Base-by-base conservation (phyloP, 2,329 filamentous ascomycete species). In the Apiospora pterosperma region DNA sequence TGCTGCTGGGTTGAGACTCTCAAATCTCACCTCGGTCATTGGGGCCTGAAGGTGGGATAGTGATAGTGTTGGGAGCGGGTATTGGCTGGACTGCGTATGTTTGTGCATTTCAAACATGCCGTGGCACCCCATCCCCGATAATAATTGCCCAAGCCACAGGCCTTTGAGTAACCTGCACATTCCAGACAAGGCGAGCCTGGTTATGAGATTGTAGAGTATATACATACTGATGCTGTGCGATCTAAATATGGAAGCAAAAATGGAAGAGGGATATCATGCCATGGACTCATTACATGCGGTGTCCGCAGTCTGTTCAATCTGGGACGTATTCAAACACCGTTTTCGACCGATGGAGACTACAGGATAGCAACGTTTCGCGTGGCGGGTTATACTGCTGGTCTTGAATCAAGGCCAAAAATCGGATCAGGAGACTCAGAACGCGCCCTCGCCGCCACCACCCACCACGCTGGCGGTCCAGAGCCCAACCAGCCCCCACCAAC, bases 401-500 rank as follows among this genome's bases (percentile, higher is more conserved):
- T n/a, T n/a, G 48, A 14, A 19, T n/a, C 34, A 7, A 59, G 31
- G 5, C 34, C 21, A 19, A 23, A 19, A 11, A 16, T 23, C 36
- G 2, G 16, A 16, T 7, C 14, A 28, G 8, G 36, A n/a, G 12
- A 34, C 36, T 48, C 74, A 88, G 65, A 88, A 88, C 73, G 88
- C 84, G 63, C 85, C 87, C 66, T 88, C 86, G 36, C 87, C 87
- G 28, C 85, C 86, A 48, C 81, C 84, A 11, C 87, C 86, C 58
- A 91, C 77, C 28, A 90, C 83, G 39, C 87, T 85, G 28, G 89
- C 89, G 8, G 88, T 87, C 90, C 90, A 93, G 11, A 93, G 82
- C 10, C 90, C 90, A 12, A 92, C 87, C 7, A 93, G 76, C 0
- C 90, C 90, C 90, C 90, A 92, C 81, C 91, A 92, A 65, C 88